These are phyloP conservation scores for Galerina sulciceps DNA, from an alignment of 768 basidiomycete genomes.

Conservation along the genomic window DNA sequence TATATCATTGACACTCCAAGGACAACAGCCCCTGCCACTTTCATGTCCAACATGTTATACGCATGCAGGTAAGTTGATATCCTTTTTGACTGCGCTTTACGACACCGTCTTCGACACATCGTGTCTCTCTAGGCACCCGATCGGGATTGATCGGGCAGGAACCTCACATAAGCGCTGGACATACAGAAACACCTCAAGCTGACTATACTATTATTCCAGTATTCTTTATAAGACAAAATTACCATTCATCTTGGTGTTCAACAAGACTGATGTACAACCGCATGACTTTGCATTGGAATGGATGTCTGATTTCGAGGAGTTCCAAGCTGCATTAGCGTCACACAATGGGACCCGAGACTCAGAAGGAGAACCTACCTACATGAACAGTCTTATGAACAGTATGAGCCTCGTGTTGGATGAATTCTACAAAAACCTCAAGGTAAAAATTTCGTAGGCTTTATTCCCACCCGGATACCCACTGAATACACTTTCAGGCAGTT, in stretches of 20 bases:
- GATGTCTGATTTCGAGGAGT: conserved; percentile 98
- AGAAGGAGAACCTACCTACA: conserved; percentile 94
- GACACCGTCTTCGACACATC: not conserved
- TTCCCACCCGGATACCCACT: not conserved
- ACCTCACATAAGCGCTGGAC: not conserved
- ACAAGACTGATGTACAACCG: conserved; percentile 93
- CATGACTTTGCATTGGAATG: conserved; percentile 94
- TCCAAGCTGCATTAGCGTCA: conserved; percentile 84
- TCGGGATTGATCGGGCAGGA: not conserved
- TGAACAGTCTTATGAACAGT: conserved; percentile 98
- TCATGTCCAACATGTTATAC: conserved; percentile 99
- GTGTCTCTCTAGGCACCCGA: not conserved
- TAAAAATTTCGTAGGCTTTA: conserved; percentile 32
- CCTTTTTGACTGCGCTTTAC: not conserved
- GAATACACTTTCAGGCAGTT: conserved; percentile 64
- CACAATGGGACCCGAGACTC: conserved; percentile 70
- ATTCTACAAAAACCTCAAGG: conserved; percentile 96
- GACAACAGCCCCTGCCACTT: conserved; percentile 92
- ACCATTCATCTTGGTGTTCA: conserved; percentile 97
- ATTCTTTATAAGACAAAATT: conserved; percentile 98
- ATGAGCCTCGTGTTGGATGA: conserved; percentile 99
- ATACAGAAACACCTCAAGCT: not conserved
- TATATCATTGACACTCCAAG: conserved; percentile 98
- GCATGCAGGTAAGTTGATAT: conserved; percentile 79
- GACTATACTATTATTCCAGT: conserved; percentile 41